Evolutionary conservation across 345 rosid genomes (phyloP).

Genomic region (Laguncularia racemosa): DNA sequence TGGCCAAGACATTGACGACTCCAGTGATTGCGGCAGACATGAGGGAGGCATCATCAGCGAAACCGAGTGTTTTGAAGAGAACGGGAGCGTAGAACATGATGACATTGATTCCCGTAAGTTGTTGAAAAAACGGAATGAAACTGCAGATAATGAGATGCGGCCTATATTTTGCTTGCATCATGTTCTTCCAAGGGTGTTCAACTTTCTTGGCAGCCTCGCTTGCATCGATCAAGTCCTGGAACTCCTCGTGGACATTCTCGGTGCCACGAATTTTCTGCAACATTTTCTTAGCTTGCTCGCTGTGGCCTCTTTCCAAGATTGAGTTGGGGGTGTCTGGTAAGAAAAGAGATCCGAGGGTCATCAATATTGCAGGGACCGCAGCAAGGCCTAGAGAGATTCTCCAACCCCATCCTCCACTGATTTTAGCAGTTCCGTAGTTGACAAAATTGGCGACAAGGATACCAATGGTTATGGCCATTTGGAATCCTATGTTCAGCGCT

Average conservation of each 20-base stretch:
- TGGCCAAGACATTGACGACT: slow-evolving; percentile 50
- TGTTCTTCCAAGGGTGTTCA: slow-evolving; percentile 61
- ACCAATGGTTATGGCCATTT: slow-evolving; percentile 67
- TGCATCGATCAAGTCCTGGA: slow-evolving; percentile 51
- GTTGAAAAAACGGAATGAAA: slow-evolving; percentile 66
- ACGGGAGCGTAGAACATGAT: slow-evolving; percentile 77
- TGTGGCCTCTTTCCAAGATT: slow-evolving; percentile 54
- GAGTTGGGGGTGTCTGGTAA: slow-evolving; percentile 81
- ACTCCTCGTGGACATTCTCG: slow-evolving; percentile 45
- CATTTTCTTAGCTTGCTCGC: slow-evolving; percentile 54
- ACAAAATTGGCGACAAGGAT: slow-evolving; percentile 58
- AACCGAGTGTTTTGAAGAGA: slow-evolving; percentile 64
- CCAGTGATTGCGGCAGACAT: slow-evolving; percentile 65
- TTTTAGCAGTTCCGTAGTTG: slow-evolving; percentile 48
- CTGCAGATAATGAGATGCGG: slow-evolving; percentile 50
- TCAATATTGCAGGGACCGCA: slow-evolving; percentile 57
- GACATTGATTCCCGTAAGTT: slow-evolving; percentile 69
- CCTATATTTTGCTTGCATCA: slow-evolving; percentile 39
- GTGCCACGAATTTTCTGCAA: slow-evolving; percentile 51
- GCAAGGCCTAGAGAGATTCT: slow-evolving; percentile 65
- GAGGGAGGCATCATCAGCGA: slow-evolving; percentile 61
- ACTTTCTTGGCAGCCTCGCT: slow-evolving; percentile 53
- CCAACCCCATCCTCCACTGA: slow-evolving; percentile 64
- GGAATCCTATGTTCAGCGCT: slow-evolving; percentile 75
- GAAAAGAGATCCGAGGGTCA: slow-evolving; percentile 50